Conservation (phyloP, 2,329 filamentous ascomycete genomes). For the Aspergillus proliferans region DNA sequence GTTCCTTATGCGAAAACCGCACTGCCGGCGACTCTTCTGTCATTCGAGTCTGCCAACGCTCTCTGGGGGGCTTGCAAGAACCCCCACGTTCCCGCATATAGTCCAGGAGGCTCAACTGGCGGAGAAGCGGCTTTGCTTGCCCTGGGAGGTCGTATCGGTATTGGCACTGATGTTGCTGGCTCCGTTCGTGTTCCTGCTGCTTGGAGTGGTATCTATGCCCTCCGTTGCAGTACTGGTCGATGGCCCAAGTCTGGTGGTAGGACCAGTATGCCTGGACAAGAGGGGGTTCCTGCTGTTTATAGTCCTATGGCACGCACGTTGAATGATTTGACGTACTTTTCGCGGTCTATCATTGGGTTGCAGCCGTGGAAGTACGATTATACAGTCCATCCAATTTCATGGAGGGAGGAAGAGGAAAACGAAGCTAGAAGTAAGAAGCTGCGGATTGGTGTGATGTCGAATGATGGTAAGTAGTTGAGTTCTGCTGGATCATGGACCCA, state of each 20-base stretch:
- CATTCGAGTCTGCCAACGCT: constrained; percentile 73
- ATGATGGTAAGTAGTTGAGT: constrained; percentile 51
- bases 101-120: constrained; percentile 81
- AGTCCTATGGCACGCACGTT: constrained; percentile 87
- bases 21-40: constrained; percentile 75
- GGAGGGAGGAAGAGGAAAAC: constrained; percentile 58
- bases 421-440: constrained; percentile 59
- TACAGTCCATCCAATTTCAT: constrained; percentile 75
- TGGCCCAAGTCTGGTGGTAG: constrained; percentile 81
- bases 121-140: constrained; percentile 79
- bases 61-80: constrained; percentile 80
- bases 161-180: constrained; percentile 86
- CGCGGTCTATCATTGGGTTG: constrained; percentile 69
- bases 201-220: constrained; percentile 80
- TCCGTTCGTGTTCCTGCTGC: constrained; percentile 82
- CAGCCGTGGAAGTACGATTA: constrained; percentile 86
- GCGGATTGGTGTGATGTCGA: constrained; percentile 69
- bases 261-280: constrained; percentile 88
- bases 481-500: background rate
- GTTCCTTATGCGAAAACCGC: constrained; percentile 93
- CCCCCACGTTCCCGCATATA: constrained; percentile 76
- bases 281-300: constrained; percentile 82
- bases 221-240: constrained; percentile 79
- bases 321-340: constrained; percentile 78
- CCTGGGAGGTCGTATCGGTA: constrained; percentile 74